Evolutionary conservation across 1,139 yeast genomes (phyloP), one percentile per base, ranked within the genome.

Genomic region (Magnusiomyces tetraspermus): DNA sequence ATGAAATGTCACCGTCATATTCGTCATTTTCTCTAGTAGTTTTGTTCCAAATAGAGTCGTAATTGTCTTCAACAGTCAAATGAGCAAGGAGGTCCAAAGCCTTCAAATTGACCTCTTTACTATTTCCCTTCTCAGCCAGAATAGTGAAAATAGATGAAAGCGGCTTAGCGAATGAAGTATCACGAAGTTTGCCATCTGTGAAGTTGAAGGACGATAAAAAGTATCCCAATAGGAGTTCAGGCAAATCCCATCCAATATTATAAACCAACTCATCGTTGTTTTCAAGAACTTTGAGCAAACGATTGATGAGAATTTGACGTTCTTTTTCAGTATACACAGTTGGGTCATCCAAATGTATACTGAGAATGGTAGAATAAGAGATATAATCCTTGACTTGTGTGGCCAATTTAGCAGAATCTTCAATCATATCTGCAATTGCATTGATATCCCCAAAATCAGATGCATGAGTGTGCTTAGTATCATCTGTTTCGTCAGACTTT

Each of bases 231-330:
- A 89, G 61, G 46, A 85, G 63, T 33, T 73, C 75, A 0, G 96
- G 96, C 23, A 89, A 64, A 65, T 89, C 96, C 97, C 97, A 89
- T 1, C 95, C 95, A 55, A 87, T 78, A 60, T 84, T 87, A 55
- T 76, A 71, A 0, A 82, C 72, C 38, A 87, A 67, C n/a, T 74
- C 74, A 28, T 72, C 63, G 41, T 60, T 46, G 24, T 48, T 31
- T 33, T 87, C 65, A 19, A 53, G 37, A 0, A 78, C 68, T 0
- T 64, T 69, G 46, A 71, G 64, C 24, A 87, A 63, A 15, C 69
- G 64, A 1, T 63, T 63, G 53, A 83, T 62, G 19, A 79, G 60
- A 49, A 53, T 51, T 5, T 71, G 74, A 50, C 78, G 75, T 54
- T 84, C 87, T 0, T 71, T 76, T 48, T 69, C 69, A 19, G 74